phyloP scores from a whole-genome alignment of 2,329 filamentous ascomycete species.

The Didymella pomorum region DNA sequence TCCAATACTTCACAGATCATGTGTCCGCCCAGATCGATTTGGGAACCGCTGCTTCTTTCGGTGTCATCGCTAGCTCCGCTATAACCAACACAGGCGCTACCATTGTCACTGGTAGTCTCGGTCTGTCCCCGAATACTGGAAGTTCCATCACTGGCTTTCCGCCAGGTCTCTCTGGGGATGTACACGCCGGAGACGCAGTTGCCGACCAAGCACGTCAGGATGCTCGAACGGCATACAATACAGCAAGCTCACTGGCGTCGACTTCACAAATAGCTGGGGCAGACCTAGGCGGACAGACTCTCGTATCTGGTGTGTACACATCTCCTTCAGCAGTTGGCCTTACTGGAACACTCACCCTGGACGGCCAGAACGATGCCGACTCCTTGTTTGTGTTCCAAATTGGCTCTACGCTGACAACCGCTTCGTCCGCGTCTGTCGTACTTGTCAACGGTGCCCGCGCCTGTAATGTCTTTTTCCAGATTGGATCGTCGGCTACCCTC shows the following conservation, averaged over 20 bases:
- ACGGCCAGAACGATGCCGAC: conserved; percentile 20
- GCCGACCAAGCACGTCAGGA: background rate
- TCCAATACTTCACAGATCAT: background rate
- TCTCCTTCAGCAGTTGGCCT: conserved; percentile 8
- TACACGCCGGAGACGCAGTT: background rate
- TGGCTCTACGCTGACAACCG: conserved; percentile 20
- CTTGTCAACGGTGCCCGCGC: conserved; percentile 24
- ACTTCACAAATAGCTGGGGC: background rate
- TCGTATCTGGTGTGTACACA: conserved; percentile 3
- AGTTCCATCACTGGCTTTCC: background rate
- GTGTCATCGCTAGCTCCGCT: background rate
- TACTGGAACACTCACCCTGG: conserved; percentile 21
- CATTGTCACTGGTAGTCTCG: background rate
- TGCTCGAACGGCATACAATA: background rate
- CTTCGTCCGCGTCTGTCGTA: conserved; percentile 11
- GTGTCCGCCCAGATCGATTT: background rate
- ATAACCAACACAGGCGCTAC: background rate
- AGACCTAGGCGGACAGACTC: background rate
- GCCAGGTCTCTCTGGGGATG: background rate
- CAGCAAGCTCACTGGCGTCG: background rate
- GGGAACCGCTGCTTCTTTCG: background rate
- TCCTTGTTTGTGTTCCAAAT: conserved; percentile 25
- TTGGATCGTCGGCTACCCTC: conserved; percentile 22
- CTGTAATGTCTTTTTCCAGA: conserved; percentile 24
- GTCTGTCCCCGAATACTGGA: background rate